These are phyloP conservation scores for Scheffersomyces quercinus DNA, from an alignment of 1,139 yeast species.

Conservation along the genomic window DNA sequence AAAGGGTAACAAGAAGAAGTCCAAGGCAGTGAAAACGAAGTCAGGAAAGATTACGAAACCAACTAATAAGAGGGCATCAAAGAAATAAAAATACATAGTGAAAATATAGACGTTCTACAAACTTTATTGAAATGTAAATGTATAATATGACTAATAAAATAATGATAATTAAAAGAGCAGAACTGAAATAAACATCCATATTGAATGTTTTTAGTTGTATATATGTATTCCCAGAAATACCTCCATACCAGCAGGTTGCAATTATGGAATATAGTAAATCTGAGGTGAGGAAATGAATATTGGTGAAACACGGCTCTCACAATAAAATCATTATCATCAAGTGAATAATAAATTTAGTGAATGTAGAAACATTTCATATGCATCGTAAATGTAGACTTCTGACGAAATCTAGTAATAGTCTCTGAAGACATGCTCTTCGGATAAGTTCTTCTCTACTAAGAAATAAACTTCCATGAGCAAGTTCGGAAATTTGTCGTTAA, in stretches of 20 bases:
- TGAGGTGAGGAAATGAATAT: too few relatives aligned
- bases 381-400: slow-evolving; percentile 3
- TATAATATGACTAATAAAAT: too few relatives aligned
- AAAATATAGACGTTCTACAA: not conserved
- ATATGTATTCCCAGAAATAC: too few relatives aligned
- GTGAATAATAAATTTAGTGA: too few relatives aligned
- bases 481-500: slow-evolving; percentile 72
- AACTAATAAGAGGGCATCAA: not conserved
- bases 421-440: slow-evolving; percentile 60
- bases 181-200: too few relatives aligned
- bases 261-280: too few relatives aligned
- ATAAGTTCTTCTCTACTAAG: slow-evolving; percentile 58
- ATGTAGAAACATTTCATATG: slow-evolving; percentile 3
- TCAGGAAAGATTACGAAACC: not conserved
- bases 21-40: slow-evolving; percentile 1
- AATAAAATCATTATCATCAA: too few relatives aligned
- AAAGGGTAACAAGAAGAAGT: slow-evolving; percentile 1
- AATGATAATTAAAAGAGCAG: too few relatives aligned
- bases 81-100: not conserved
- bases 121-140: too few relatives aligned
- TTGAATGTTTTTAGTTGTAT: too few relatives aligned
- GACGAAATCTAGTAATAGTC: slow-evolving; percentile 41
- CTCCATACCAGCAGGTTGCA: too few relatives aligned
- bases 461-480: slow-evolving; percentile 74
- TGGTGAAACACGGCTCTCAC: too few relatives aligned